phyloP scores from a whole-genome alignment of 495 filamentous ascomycete species.

The Podospora pseudopauciseta region DNA sequence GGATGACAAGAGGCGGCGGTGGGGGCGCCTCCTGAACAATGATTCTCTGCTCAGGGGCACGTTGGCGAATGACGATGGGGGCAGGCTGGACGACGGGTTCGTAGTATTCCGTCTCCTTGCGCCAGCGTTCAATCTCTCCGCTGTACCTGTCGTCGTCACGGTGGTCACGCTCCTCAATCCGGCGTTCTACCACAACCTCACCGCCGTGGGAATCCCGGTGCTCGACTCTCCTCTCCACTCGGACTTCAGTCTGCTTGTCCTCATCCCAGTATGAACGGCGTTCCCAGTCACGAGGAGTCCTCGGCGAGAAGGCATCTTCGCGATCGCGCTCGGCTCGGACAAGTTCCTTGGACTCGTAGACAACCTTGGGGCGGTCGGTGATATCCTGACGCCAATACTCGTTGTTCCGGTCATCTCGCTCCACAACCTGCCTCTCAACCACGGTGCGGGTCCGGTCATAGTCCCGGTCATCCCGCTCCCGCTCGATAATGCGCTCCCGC shows the following conservation, averaged over 20 bases:
- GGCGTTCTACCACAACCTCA: constrained; percentile 47
- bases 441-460: constrained; percentile 26
- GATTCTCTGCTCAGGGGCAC: constrained; percentile 60
- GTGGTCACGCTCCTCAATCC: constrained; percentile 37
- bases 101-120: constrained; percentile 67
- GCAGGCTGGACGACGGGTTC: constrained; percentile 44
- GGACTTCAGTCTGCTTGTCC: constrained; percentile 39
- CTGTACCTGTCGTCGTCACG: constrained; percentile 35
- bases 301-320: constrained; percentile 21
- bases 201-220: constrained; percentile 37
- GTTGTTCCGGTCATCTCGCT: constrained; percentile 30
- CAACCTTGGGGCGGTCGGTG: constrained; percentile 29
- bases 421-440: constrained; percentile 31
- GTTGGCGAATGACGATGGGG: constrained; percentile 66
- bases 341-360: constrained; percentile 41
- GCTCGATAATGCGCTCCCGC: constrained; percentile 36
- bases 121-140: constrained; percentile 58
- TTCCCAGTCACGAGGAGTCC: constrained; percentile 38
- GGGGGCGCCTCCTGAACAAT: constrained; percentile 67
- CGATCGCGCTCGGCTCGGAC: constrained; percentile 35
- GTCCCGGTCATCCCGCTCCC: constrained; percentile 38
- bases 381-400: constrained; percentile 24
- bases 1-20: constrained; percentile 63
- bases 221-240: constrained; percentile 43
- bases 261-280: constrained; percentile 42